Evolutionary conservation across 345 rosid genomes (phyloP), one percentile per base, ranked within the genome.

Genomic region (Populus pruinosa): DNA sequence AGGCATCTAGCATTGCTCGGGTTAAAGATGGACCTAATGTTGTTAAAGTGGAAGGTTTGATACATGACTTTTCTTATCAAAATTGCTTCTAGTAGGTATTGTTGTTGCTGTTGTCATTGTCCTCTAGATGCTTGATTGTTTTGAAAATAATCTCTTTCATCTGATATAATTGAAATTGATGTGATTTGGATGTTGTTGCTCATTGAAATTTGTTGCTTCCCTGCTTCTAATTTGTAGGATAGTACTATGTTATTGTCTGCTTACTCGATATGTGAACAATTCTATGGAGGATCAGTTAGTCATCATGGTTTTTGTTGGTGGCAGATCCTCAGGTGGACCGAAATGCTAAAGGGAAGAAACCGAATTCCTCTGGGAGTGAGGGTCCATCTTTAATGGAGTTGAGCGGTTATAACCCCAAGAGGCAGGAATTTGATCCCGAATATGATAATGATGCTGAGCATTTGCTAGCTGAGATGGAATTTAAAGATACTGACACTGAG

Each of bases 371-470:
- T 3, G 93, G 75, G 67, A 92, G 83, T 74, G 93, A 90, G 8
- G 91, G 90, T 49, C 87, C 88, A 20, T 80, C 99, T 73, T 85
- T 94, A 84, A 78, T 92, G 81, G 98, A 91, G 75, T 29, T 79
- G 77, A 91, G 99, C 43, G 93, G 92, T 81, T 93, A 88, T 85
- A 96, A 92, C 82, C 77, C 89, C 44, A 96, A 92, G 84, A 88
- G 97, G 83, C 88, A 86, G 76, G 98, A 96, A 72, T 96, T 93
- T 78, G 98, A 96, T 80, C 89, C 97, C 20, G 99, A 93, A 79
- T 96, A 92, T 44, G 99, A 96, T 77, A 93, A 96, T 73, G 99
- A 93, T 79, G 97, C 98, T 25, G 99, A 96, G 89, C 94, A 92
- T 76, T 84, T 92, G 80, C 89, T 92, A 74, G 97, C 99, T 70